Evolutionary conservation across 2,329 filamentous ascomycete species (phyloP).

Genomic region (Cytospora schulzeri): DNA sequence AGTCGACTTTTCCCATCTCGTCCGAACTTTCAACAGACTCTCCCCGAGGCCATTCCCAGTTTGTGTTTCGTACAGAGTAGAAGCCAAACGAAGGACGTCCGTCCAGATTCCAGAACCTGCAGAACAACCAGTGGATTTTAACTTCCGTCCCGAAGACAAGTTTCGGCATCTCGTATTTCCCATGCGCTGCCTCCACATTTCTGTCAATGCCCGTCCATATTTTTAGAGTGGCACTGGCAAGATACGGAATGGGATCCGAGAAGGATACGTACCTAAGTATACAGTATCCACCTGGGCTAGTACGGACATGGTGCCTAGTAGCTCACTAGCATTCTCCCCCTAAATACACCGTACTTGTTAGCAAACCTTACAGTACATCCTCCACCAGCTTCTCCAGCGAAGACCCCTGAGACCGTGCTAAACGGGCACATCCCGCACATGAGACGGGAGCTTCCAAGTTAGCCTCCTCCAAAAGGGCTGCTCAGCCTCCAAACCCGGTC

Average conservation of each 20-base stretch:
- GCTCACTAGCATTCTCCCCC: conserved; percentile 9
- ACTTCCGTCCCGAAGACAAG: conserved; percentile 2
- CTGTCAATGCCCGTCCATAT: conserved; percentile 25
- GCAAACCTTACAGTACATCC: conserved; percentile 5
- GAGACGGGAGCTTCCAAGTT: conserved; percentile 3
- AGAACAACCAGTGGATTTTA: not conserved
- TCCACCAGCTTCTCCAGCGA: not conserved
- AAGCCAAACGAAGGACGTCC: too few relatives aligned
- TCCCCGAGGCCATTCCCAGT: not conserved
- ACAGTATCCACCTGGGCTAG: too few relatives aligned
- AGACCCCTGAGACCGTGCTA: not conserved
- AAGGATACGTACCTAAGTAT: not conserved
- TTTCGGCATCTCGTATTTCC: conserved; percentile 26
- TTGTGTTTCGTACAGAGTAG: not conserved
- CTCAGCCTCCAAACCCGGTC: conserved; percentile 5
- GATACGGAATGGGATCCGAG: conserved; percentile 8
- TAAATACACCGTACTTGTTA: not conserved
- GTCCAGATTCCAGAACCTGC: not conserved
- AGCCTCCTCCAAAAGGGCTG: conserved; percentile 8
- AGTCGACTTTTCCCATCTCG: not conserved
- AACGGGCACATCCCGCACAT: conserved; percentile 1
- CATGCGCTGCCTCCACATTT: conserved; percentile 19
- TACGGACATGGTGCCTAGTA: not conserved
- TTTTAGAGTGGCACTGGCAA: conserved; percentile 23
- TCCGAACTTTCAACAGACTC: not conserved